Evolutionary conservation across 2,329 filamentous ascomycete genomes (phyloP).

Genomic region (Beauveria sp.): DNA sequence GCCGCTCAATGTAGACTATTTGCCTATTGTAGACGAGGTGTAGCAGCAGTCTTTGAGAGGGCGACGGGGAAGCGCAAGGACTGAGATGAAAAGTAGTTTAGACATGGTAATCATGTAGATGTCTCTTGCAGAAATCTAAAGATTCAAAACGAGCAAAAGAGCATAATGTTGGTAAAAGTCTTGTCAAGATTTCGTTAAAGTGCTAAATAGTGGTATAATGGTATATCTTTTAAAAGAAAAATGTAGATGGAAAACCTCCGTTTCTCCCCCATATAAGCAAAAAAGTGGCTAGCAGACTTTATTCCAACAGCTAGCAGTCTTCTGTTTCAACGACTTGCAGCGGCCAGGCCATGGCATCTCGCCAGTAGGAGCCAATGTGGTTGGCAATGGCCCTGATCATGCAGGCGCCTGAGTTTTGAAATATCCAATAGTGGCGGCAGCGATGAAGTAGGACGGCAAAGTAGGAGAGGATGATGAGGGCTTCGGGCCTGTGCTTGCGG

Average conservation of each 20-base stretch:
- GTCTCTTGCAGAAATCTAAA: background rate
- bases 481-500: slow-evolving; percentile 29
- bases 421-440: slow-evolving; percentile 26
- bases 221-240: background rate
- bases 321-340: slow-evolving; percentile 10
- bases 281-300: too few relatives aligned
- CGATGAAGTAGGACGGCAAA: slow-evolving; percentile 35
- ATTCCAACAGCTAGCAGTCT: background rate
- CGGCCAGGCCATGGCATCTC: slow-evolving; percentile 13
- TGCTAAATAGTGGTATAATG: background rate
- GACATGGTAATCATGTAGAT: background rate
- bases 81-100: background rate
- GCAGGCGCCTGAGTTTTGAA: slow-evolving; percentile 15
- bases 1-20: background rate
- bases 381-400: slow-evolving; percentile 12
- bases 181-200: background rate
- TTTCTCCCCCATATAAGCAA: background rate
- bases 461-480: slow-evolving; percentile 31
- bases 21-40: background rate
- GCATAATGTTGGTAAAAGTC: background rate
- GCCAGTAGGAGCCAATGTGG: slow-evolving; percentile 15
- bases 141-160: background rate
- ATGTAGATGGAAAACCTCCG: background rate
- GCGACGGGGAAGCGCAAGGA: background rate
- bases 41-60: background rate